Base-by-base conservation (phyloP, 139 green algal genomes). In the Trebouxia sp. region DNA sequence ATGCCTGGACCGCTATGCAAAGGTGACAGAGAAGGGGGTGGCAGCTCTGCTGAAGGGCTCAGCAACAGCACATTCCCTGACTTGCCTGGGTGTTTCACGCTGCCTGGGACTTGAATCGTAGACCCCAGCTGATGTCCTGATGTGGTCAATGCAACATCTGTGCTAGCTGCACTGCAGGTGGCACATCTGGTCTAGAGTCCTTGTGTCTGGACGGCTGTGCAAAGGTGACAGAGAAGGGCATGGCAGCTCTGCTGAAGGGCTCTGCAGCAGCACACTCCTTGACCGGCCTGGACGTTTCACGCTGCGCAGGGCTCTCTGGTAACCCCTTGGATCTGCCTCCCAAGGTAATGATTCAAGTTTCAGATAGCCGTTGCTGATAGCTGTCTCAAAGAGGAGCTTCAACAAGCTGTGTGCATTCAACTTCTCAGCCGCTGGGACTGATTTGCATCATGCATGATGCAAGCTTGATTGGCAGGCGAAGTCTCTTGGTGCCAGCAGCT, bases 1-100 rank as follows among this genome's bases (percentile, higher is more conserved):
- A 9, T 72, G 12, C 30, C 37, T 72, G 35, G 62, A 32, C 43
- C 32, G 62, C 32, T 72, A 35, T 41, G 3, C 28, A 4, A 72
- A 45, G 20, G 62, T 72, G 62, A 72, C 62, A 72, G 62, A 45
- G 9, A 72, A 72, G 35, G 62, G 62, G 5, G 11, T 72, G 7
- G 24, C 62, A 28, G 62, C 62, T 9, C 14, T 72, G 32, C 10
- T 72, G 62, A 72, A 43, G 62, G 62, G 62, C 62, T 72, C 62
- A 8, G n/a, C 62, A 30, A 17, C 62, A 45, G 32, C 62, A 26
- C 62, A 35, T 35, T 72, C 62, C 35, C 35, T 72, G 11, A 45
- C 62, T 6, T 72, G n/a, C 3, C 62, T 72, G 62, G 62, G 43
- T 45, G 62, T 72, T 6, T 72, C 62, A 1, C 62, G 62, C 35